These are phyloP conservation scores for Claviceps citrina DNA, from an alignment of 2,329 filamentous ascomycete species.

Conservation along the genomic window DNA sequence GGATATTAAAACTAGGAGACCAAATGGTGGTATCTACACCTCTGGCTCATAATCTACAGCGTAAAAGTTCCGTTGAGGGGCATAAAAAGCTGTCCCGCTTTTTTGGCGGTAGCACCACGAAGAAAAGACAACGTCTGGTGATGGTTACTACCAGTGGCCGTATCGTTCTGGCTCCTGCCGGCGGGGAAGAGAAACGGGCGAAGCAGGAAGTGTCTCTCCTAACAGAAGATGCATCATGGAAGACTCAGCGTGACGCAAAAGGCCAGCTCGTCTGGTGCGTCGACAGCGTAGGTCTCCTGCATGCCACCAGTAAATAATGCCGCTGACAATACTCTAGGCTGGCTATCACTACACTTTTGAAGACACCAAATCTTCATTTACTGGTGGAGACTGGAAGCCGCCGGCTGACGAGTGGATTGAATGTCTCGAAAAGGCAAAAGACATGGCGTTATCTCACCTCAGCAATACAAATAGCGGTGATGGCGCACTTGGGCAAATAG, in stretches of 20 bases:
- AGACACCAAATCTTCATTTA: constrained; percentile 58
- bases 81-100: constrained; percentile 88
- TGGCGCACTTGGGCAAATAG: constrained; percentile 50
- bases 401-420: constrained; percentile 88
- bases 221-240: constrained; percentile 60
- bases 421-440: constrained; percentile 68
- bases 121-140: constrained; percentile 83
- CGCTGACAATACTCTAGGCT: constrained; percentile 38
- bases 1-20: constrained; percentile 88
- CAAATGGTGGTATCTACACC: constrained; percentile 70
- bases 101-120: constrained; percentile 78
- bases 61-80: constrained; percentile 53
- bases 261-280: constrained; percentile 79
- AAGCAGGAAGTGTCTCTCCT: constrained; percentile 86
- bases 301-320: background rate
- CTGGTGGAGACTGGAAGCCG: constrained; percentile 44
- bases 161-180: constrained; percentile 76
- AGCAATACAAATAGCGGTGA: constrained; percentile 51
- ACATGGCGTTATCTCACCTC: constrained; percentile 64
- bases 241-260: constrained; percentile 69
- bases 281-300: constrained; percentile 60
- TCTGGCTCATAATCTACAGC: constrained; percentile 56
- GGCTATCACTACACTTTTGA: constrained; percentile 90
- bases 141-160: constrained; percentile 88
- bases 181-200: constrained; percentile 87